Base-by-base conservation (phyloP, 805 yeast species). In the Nakazawaea ishiwadae region DNA sequence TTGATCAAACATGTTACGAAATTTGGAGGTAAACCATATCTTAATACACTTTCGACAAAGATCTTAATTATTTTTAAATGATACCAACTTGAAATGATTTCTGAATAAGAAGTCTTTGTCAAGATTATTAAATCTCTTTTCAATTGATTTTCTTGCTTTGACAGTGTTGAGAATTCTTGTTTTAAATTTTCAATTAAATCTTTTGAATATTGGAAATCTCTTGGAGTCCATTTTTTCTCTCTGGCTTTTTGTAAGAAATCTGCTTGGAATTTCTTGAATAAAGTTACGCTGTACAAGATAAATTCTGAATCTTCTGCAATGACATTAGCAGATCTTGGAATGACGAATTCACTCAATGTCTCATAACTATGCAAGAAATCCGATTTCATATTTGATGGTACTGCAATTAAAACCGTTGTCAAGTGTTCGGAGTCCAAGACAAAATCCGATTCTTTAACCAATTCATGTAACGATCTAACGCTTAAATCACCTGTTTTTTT, bases 21-120 rank as follows among this genome's bases (percentile, higher is more conserved):
- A 53, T 83, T 84, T 23, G 98, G 97, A 27, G 99, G 99, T 49
- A 93, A 75, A 1, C 99, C 99, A 61, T 93, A 93, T 64, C 99
- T 81, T 60, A 93, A 73, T 12, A 93, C 96, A 38, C 89, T 77
- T 66, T 93, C 99, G 29, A 91, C 96, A 62, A 84, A 93, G 15
- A 86, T 74, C 51, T 97, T 80, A 40, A 93, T 72, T 4, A 86
- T 79, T 64, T 89, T 89, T 51, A 93, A 76, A 63, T 93, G 99
- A 56, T 86, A 72, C 96, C 96, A 89, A 49, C 84, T 79, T 51
- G 86, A 72, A 47, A 85, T 70, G 39, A 90, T 79, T 55, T 93
- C 98, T 18, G 84, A 73, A 60, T 84, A 93, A n/a, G 98, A 95
- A 17, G 96, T 81, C 53, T 80, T 80, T 1, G 95, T 81, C 47